Base-by-base conservation (phyloP, 495 filamentous ascomycete genomes). In the Talaromyces stipitatus region DNA sequence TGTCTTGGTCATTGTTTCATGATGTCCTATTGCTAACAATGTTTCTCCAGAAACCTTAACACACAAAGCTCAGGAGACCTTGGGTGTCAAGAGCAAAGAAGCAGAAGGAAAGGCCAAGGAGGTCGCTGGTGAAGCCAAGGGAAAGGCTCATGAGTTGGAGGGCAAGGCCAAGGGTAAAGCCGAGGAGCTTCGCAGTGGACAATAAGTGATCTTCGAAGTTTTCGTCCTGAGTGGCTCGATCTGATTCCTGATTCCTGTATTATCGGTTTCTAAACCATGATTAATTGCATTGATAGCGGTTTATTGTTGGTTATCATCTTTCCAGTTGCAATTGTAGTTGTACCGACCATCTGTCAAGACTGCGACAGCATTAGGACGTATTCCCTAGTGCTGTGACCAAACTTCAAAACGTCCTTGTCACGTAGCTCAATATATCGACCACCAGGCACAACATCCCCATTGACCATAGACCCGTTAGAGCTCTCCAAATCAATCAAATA, bases 401-500 rank as follows among this genome's bases (percentile, higher is more conserved):
- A 96, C 68, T 79, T 81, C 45, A 98, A 67, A 65, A 97, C 81
- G 69, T 98, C 94, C 68, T 90, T 91, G 66, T 92, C 87, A 66
- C 82, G 81, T 54, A 97, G 68, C 69, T 97, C 95, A 38, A 97
- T 70, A 69, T 89, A 98, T 53, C 91, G 78, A 66, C 86, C 86
- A 9, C 74, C 79, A 2, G 89, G 87, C 4, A 94, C 72, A 63
- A 69, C 72, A 45, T 92, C 85, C 54, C 82, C 85, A 65, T 95
- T 95, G 46, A 98, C 77, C 47, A 68, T 79, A 8, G 92, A 96
- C 45, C 94, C 92, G 73, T 98, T 97, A 22, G 89, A 89, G 59
- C 90, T 95, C 63, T 96, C 92, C 43, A 98, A 69, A 72, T 98
- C 94, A 64, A 97, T 88, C 2, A 97, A 64, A 72, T 97, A 98